Evolutionary conservation across 257 asterid species (phyloP), one percentile per base, ranked within the genome.

Genomic region (Solanum habrochaites): DNA sequence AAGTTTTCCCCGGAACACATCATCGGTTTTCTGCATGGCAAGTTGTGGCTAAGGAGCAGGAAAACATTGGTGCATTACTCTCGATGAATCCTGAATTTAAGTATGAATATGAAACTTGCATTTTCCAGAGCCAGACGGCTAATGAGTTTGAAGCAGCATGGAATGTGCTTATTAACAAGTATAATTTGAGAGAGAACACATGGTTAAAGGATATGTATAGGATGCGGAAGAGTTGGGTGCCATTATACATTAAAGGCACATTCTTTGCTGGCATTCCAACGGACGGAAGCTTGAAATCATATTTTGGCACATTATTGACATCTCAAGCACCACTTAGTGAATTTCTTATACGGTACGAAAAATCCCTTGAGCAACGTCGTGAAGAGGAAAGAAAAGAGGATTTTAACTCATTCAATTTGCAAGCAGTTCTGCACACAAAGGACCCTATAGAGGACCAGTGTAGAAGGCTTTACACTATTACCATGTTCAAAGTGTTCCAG

Each of bases 381-480:
- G 98, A 95, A 69, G 99, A 95, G 90, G 98, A 97, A 86, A 92
- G 93, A 77, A 94, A 90, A 89, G 99, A 96, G 88, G 99, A 96
- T 91, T 91, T 92, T 73, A 92, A 95, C 90, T 95, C 99, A 2
- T 94, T 92, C 52, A 97, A 94, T 82, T 71, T 93, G 89, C 98
- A 92, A 66, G 90, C 95, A 43, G 96, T 91, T 87, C 78, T 95
- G 85, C 98, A 95, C 91, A 94, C 98, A 4, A 94, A 95, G 90
- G 99, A 97, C 86, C 98, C 99, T 12, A 95, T 97, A 10, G 99
- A 97, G 91, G 99, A 95, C 72, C 99, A 97, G 70, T 94, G 97
- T 88, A 88, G 98, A 87, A 88, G 95, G 91, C 96, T 97, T 3
- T 97, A 95, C 94, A 94, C 99, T 3, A 83, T 91, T 16, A 84